These are phyloP conservation scores for Hyphodiscus hymeniophilus DNA, from an alignment of 495 filamentous ascomycete species.

Conservation along the genomic window DNA sequence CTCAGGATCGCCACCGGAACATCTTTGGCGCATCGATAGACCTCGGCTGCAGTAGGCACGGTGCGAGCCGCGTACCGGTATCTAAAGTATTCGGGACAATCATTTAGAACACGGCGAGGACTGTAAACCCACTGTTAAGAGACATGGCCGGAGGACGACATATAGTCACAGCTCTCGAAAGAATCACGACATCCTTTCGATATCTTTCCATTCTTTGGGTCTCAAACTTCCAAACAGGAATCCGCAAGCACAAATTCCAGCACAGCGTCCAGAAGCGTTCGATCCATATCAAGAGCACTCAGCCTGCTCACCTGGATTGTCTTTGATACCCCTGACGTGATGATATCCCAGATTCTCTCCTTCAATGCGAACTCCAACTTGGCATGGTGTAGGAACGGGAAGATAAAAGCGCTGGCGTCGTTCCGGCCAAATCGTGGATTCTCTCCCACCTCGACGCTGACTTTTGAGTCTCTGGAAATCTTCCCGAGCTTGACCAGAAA, in stretches of 20 bases:
- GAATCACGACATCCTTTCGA: too few relatives aligned
- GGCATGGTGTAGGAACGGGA: conserved; percentile 30
- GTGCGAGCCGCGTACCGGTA: too few relatives aligned
- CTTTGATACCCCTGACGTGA: conserved; percentile 18
- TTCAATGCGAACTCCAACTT: conserved; percentile 36
- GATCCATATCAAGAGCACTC: conserved; percentile 25
- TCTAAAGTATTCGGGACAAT: too few relatives aligned
- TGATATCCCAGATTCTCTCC: conserved; percentile 30
- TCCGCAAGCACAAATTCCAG: conserved; percentile 39
- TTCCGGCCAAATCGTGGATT: conserved; percentile 29
- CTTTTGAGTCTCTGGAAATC: neutral
- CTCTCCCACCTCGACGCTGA: conserved; percentile 25
- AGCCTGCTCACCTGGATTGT: conserved; percentile 27
- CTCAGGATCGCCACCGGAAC: too few relatives aligned
- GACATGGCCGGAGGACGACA: too few relatives aligned
- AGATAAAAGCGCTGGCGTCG: conserved; percentile 21
- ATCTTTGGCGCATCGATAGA: too few relatives aligned
- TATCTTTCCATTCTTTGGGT: too few relatives aligned
- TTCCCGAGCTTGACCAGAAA: conserved; percentile 8
- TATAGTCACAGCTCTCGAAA: too few relatives aligned
- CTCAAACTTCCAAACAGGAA: neutral
- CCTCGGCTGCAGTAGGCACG: too few relatives aligned
- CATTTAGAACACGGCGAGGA: too few relatives aligned
- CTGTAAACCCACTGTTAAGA: too few relatives aligned
- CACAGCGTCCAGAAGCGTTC: conserved; percentile 30